phyloP scores from a whole-genome alignment of 2,329 filamentous ascomycete genomes.

The Torrubiella hemipterigena region DNA sequence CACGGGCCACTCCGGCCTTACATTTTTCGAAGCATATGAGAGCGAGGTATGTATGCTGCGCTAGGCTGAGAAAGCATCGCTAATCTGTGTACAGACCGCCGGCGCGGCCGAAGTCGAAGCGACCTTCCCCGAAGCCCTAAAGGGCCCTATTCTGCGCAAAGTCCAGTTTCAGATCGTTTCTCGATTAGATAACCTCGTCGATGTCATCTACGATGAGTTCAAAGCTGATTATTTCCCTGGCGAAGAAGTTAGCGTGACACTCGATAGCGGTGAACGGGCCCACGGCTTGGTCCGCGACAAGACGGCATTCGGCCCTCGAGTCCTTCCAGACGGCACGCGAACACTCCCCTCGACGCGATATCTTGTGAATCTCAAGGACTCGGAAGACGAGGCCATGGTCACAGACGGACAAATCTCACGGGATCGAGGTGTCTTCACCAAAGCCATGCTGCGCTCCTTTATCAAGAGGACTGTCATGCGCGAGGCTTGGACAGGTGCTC shows the following conservation, averaged over 20 bases:
- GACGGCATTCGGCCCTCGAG: slow-evolving; percentile 53
- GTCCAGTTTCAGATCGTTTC: slow-evolving; percentile 86
- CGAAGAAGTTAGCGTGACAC: slow-evolving; percentile 65
- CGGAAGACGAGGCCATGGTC: slow-evolving; percentile 62
- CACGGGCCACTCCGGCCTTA: slow-evolving; percentile 81
- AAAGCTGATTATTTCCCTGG: slow-evolving; percentile 86
- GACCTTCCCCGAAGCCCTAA: slow-evolving; percentile 81
- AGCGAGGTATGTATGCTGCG: slow-evolving; percentile 63
- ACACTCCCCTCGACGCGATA: slow-evolving; percentile 67
- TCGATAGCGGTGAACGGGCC: slow-evolving; percentile 55
- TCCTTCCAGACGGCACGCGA: slow-evolving; percentile 55
- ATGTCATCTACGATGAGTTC: slow-evolving; percentile 64
- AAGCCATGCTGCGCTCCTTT: slow-evolving; percentile 84
- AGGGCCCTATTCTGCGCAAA: slow-evolving; percentile 78
- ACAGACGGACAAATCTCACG: slow-evolving; percentile 74
- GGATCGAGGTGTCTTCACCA: slow-evolving; percentile 87
- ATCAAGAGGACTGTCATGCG: slow-evolving; percentile 89
- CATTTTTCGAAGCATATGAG: slow-evolving; percentile 83
- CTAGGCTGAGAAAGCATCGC: slow-evolving; percentile 3
- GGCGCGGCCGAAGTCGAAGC: slow-evolving; percentile 84
- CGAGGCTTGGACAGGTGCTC: slow-evolving; percentile 90
- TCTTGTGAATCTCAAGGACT: slow-evolving; percentile 62
- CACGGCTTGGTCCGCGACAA: slow-evolving; percentile 77
- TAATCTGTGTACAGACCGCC: slow-evolving; percentile 39
- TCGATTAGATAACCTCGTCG: slow-evolving; percentile 71